Percentiles rank a stretch among this genome's conserved stretches.
phyloP scores from a whole-genome alignment of 2,329 filamentous ascomycete genomes.

The Talaromyces sp. region DNA sequence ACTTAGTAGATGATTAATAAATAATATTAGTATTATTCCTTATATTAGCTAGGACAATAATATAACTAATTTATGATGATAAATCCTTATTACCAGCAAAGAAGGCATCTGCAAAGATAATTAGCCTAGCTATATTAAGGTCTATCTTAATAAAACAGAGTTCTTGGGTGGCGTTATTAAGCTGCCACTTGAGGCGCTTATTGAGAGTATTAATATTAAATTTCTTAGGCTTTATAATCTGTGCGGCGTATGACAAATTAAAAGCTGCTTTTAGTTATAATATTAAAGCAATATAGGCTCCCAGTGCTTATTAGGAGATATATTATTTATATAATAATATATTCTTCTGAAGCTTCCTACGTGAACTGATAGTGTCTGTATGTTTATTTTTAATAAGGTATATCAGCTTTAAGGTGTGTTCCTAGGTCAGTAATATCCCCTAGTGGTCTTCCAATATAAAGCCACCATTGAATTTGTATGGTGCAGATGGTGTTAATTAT shows the following conservation, averaged over 20 bases:
- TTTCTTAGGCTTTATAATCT: not conserved
- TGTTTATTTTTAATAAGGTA: too few relatives aligned
- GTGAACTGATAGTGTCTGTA: too few relatives aligned
- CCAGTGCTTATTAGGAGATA: too few relatives aligned
- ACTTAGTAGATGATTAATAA: constrained; percentile 1
- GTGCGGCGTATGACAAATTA: not conserved
- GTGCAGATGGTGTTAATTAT: not conserved
- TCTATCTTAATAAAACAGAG: not conserved
- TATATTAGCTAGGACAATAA: not conserved
- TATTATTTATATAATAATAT: too few relatives aligned
- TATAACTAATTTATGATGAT: not conserved
- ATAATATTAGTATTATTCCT: not conserved
- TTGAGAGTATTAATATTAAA: not conserved
- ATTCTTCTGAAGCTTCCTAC: too few relatives aligned
- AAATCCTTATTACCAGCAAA: not conserved
- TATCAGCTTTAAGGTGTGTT: too few relatives aligned
- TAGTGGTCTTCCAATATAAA: too few relatives aligned
- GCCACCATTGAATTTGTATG: too few relatives aligned
- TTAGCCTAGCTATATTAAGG: not conserved
- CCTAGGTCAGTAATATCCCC: too few relatives aligned
- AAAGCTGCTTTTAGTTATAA: not conserved
- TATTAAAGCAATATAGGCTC: too few relatives aligned
- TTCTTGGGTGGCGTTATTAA: not conserved
- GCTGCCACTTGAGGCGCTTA: not conserved
- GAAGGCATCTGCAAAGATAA: not conserved